Conservation (phyloP, 345 rosid species). For the Eucalyptus marginata region DNA sequence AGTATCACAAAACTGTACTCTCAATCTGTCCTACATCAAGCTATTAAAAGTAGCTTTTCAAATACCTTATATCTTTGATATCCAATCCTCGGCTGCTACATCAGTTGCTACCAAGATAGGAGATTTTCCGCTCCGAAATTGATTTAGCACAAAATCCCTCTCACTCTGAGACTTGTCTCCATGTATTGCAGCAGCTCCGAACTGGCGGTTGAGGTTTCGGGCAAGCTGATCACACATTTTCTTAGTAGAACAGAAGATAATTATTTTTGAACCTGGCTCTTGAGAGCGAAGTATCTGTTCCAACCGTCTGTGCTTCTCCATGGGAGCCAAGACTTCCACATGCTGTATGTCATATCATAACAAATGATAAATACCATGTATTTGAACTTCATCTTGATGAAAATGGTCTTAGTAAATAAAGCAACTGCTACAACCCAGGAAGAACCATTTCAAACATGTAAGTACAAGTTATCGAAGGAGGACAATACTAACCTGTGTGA, state of each 20-base stretch:
- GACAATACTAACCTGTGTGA: constrained; percentile 63
- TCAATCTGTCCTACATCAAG: neutral
- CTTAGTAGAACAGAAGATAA: constrained; percentile 78
- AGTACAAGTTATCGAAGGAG: neutral
- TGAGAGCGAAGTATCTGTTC: constrained; percentile 89
- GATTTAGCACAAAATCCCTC: constrained; percentile 67
- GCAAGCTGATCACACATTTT: constrained; percentile 91
- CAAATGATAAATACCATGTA: neutral
- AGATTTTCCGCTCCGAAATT: constrained; percentile 72
- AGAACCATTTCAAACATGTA: neutral
- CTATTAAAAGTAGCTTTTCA: neutral
- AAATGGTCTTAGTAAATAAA: neutral
- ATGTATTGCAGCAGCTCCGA: constrained; percentile 90
- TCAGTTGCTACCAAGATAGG: constrained; percentile 88
- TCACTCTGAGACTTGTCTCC: constrained; percentile 89
- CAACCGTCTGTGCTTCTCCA: constrained; percentile 87
- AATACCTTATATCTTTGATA: constrained; percentile 81
- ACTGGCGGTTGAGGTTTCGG: constrained; percentile 54
- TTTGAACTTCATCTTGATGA: neutral
- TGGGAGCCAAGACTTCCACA: constrained; percentile 62
- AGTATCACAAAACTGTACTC: neutral
- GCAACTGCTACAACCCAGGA: neutral
- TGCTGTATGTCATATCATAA: constrained; percentile 26
- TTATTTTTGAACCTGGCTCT: constrained; percentile 75
- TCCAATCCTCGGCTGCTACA: constrained; percentile 95